These are phyloP conservation scores for Peronospora tabacina DNA, from an alignment of 352 stramenopile species.

Conservation along the genomic window DNA sequence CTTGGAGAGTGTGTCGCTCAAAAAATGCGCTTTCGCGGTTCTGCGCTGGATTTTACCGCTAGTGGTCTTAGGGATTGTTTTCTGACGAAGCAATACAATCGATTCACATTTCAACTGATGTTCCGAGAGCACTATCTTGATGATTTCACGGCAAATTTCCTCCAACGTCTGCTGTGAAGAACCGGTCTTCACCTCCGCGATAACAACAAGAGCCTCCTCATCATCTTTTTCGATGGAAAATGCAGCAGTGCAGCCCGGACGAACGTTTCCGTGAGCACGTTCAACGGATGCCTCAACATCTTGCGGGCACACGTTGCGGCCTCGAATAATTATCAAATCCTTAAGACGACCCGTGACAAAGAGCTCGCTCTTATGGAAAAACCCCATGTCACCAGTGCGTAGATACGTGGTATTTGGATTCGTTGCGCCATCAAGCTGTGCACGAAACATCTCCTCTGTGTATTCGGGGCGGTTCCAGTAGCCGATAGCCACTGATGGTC, in stretches of 20 bases:
- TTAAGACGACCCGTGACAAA: slow-evolving; percentile 75
- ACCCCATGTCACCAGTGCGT: slow-evolving; percentile 72
- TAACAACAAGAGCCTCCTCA: slow-evolving; percentile 70
- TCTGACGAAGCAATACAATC: slow-evolving; percentile 65
- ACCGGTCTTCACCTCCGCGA: slow-evolving; percentile 63
- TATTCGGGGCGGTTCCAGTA: slow-evolving; percentile 72
- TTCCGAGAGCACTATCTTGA: slow-evolving; percentile 51
- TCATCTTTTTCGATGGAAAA: slow-evolving; percentile 78
- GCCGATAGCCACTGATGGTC: slow-evolving; percentile 56
- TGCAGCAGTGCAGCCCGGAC: slow-evolving; percentile 62
- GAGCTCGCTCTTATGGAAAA: slow-evolving; percentile 53
- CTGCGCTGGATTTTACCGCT: slow-evolving; percentile 82
- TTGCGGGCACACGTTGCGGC: slow-evolving; percentile 69
- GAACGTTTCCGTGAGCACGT: slow-evolving; percentile 50
- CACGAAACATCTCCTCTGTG: slow-evolving; percentile 64
- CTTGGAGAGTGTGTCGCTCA: slow-evolving; percentile 38
- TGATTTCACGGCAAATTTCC: slow-evolving; percentile 57
- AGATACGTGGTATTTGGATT: slow-evolving; percentile 34
- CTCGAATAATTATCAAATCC: slow-evolving; percentile 81
- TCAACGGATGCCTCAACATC: slow-evolving; percentile 71
- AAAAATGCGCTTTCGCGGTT: slow-evolving; percentile 50
- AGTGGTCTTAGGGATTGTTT: slow-evolving; percentile 77
- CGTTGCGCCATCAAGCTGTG: slow-evolving; percentile 39
- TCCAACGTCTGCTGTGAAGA: slow-evolving; percentile 43
- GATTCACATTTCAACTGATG: slow-evolving; percentile 64